A percentile compares a stretch with the other conserved stretches of the same genome.
phyloP scores from a whole-genome alignment of 345 rosid species.

The Hibiscus mutabilis region DNA sequence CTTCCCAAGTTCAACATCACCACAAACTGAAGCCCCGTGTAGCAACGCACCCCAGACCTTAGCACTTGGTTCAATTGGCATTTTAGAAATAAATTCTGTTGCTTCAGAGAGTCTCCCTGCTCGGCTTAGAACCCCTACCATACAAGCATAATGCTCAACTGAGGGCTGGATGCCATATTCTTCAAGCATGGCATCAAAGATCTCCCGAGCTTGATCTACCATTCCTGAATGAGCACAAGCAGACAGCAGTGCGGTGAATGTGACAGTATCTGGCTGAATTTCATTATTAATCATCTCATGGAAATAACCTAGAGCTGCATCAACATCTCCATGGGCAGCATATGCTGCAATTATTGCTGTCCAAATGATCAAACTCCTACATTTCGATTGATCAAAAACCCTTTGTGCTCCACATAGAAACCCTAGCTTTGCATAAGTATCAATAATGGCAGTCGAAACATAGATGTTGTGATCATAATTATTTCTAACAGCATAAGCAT shows the following conservation, averaged over 20 bases:
- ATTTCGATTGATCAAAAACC: conserved; percentile 48
- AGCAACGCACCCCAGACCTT: conserved; percentile 88
- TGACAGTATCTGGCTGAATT: conserved; percentile 61
- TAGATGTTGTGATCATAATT: conserved; percentile 42
- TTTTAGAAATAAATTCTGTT: conserved; percentile 48
- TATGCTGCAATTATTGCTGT: conserved; percentile 75
- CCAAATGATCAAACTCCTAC: conserved; percentile 71
- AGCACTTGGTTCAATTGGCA: conserved; percentile 66
- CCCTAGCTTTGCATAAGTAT: conserved; percentile 68
- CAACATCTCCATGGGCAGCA: conserved; percentile 69
- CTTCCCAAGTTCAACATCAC: conserved; percentile 60
- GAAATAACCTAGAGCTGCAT: conserved; percentile 41
- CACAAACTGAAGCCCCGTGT: conserved; percentile 62
- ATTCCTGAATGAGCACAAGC: conserved; percentile 74
- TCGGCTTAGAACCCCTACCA: conserved; percentile 70
- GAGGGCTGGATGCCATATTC: conserved; percentile 45
- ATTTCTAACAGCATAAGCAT: conserved; percentile 56
- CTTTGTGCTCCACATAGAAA: conserved; percentile 46
- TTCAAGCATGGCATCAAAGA: conserved; percentile 48
- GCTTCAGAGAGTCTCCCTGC: conserved; percentile 73
- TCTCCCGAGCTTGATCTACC: conserved; percentile 46
- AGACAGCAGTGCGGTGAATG: conserved; percentile 64
- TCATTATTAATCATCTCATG: conserved; percentile 45
- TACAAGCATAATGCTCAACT: conserved; percentile 77
- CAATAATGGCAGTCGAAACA: conserved; percentile 63